These are phyloP conservation scores for Cystoderma amianthinum DNA, from an alignment of 768 basidiomycete genomes.

Conservation along the genomic window DNA sequence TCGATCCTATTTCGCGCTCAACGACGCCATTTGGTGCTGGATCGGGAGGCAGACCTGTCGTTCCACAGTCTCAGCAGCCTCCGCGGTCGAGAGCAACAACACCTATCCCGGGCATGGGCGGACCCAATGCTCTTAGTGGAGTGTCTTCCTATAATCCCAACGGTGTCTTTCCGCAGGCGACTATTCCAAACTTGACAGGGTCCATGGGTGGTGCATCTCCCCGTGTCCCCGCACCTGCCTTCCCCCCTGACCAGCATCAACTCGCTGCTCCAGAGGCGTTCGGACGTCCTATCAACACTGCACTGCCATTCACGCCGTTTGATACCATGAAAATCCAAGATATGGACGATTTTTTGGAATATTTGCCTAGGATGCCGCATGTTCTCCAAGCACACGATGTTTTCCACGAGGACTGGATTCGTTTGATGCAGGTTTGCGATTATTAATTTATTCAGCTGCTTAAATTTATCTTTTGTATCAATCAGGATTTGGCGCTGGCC, in stretches of 20 bases:
- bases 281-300: conserved; percentile 62
- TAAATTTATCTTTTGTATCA: not conserved
- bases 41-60: conserved; percentile 24
- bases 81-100: conserved; percentile 38
- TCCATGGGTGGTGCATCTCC: conserved; percentile 23
- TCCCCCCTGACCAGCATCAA: conserved; percentile 31
- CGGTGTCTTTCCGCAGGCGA: conserved; percentile 12
- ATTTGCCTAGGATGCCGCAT: conserved; percentile 64
- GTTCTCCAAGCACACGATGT: conserved; percentile 74
- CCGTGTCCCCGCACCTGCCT: conserved; percentile 18
- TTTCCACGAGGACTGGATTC: conserved; percentile 71
- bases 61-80: conserved; percentile 37
- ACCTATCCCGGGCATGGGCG: conserved; percentile 38
- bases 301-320: conserved; percentile 64
- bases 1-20: conserved; percentile 28
- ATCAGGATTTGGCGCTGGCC: conserved; percentile 63
- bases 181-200: conserved; percentile 7
- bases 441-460: not conserved
- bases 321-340: conserved; percentile 65
- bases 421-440: conserved; percentile 66
- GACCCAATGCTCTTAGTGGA: not conserved
- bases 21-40: conserved; percentile 33
- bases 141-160: conserved; percentile 1
- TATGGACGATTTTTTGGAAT: conserved; percentile 68
- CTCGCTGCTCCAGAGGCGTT: conserved; percentile 67